A percentile compares a stretch with the other conserved stretches of the same genome.
Evolutionary conservation across 495 filamentous ascomycete genomes (phyloP).

Genomic region (Patellaria atrata): DNA sequence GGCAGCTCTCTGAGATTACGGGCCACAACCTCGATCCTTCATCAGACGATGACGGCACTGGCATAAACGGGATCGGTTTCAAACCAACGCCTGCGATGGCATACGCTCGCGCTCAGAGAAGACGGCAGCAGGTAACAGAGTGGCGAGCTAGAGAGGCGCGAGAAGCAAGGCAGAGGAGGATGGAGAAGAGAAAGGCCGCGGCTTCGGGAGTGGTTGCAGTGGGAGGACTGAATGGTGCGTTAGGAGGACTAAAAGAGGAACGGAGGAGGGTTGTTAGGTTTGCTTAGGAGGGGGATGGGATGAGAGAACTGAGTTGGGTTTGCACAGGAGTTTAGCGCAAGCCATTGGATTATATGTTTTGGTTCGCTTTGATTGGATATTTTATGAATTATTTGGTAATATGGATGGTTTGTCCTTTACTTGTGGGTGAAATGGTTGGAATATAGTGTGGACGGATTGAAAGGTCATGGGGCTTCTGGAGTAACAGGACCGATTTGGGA

Average conservation of each 20-base stretch:
- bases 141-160: conserved; percentile 70
- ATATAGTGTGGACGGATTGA: no score
- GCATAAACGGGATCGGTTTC: conserved; percentile 71
- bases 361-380: no score
- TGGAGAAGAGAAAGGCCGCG: conserved; percentile 32
- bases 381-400: no score
- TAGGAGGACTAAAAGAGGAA: background rate
- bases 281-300: no score
- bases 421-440: no score
- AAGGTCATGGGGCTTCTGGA: no score
- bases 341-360: no score
- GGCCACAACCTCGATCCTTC: conserved; percentile 36
- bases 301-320: no score
- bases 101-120: conserved; percentile 55
- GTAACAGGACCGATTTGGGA: no score
- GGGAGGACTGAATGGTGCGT: conserved; percentile 4
- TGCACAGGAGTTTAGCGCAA: no score
- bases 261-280: conserved; percentile 7
- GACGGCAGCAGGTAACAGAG: conserved; percentile 69
- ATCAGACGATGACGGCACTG: conserved; percentile 28
- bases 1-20: conserved; percentile 76
- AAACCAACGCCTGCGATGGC: conserved; percentile 75
- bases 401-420: no score
- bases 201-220: conserved; percentile 6
- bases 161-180: conserved; percentile 66